Percentiles rank a stretch among this genome's conserved stretches.
Conservation (phyloP, 169 alveolate species). For the Babesia ovata region DNA sequence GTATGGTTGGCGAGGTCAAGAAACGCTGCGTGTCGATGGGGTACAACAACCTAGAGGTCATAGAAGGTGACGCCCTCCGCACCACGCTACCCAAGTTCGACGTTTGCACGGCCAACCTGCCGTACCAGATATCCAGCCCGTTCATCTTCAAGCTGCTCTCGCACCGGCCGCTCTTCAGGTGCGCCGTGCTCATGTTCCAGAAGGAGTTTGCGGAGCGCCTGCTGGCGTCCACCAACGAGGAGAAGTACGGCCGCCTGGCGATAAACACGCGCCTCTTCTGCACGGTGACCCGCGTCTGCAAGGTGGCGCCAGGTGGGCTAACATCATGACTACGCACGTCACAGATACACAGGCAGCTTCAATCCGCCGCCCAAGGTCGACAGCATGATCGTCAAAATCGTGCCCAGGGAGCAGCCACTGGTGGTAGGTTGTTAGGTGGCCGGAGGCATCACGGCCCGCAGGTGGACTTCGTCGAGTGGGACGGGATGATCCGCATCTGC, state of each 20-base stretch:
- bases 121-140: constrained; percentile 99
- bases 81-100: constrained; percentile 94
- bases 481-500: constrained; percentile 95
- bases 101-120: constrained; percentile 98
- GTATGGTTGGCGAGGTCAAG: constrained; percentile 98
- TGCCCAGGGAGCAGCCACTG: constrained; percentile 92
- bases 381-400: constrained; percentile 96
- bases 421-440: constrained; percentile 62
- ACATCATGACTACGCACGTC: not conserved
- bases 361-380: constrained; percentile 99
- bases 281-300: constrained; percentile 88
- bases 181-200: constrained; percentile 99
- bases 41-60: constrained; percentile 83
- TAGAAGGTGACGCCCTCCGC: constrained; percentile 94
- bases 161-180: constrained; percentile 94
- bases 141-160: constrained; percentile 95
- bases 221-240: constrained; percentile 93
- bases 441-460: constrained; percentile 21
- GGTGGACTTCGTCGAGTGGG: constrained; percentile 97
- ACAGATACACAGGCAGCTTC: constrained; percentile 88
- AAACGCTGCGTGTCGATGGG: constrained; percentile 90
- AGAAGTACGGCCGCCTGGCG: constrained; percentile 95
- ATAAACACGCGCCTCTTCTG: constrained; percentile 93
- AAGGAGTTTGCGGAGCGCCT: constrained; percentile 98
- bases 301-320: constrained; percentile 85